These are phyloP conservation scores for Aspergillus carlsbadensis DNA, from an alignment of 495 filamentous ascomycete species.

Conservation along the genomic window DNA sequence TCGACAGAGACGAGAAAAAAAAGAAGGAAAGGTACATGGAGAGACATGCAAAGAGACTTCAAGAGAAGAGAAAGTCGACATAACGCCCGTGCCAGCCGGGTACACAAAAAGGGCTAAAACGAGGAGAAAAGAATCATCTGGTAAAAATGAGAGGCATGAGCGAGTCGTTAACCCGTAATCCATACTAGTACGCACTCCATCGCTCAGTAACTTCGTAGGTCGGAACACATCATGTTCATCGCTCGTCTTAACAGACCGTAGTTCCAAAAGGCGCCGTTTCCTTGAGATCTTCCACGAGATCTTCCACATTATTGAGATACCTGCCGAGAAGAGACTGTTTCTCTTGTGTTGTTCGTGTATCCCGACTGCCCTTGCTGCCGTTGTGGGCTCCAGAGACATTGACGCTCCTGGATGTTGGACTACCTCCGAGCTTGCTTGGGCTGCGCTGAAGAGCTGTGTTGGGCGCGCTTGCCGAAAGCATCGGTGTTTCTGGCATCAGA, in stretches of 20 bases:
- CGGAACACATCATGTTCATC: constrained; percentile 13
- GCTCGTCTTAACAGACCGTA: constrained; percentile 36
- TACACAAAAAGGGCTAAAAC: constrained; percentile 16
- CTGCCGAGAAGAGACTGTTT: constrained; percentile 81
- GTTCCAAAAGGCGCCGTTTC: constrained; percentile 62
- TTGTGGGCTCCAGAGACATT: constrained; percentile 36
- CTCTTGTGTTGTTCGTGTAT: constrained; percentile 74
- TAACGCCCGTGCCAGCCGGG: constrained; percentile 19
- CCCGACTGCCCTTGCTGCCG: constrained; percentile 35
- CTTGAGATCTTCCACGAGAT: constrained; percentile 84
- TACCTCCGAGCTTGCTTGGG: constrained; percentile 63
- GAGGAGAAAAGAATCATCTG: constrained; percentile 13
- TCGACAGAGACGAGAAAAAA: constrained; percentile 4
- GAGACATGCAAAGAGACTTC: constrained; percentile 3
- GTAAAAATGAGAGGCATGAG: neutral
- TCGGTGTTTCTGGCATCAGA: constrained; percentile 85
- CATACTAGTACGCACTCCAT: constrained; percentile 18
- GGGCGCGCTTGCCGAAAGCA: constrained; percentile 40
- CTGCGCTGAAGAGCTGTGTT: constrained; percentile 58
- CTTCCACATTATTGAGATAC: constrained; percentile 87
- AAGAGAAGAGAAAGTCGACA: neutral
- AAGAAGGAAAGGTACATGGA: constrained; percentile 5
- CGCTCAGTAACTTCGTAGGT: constrained; percentile 22
- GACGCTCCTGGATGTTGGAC: constrained; percentile 36
- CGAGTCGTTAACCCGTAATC: constrained; percentile 18